These are phyloP conservation scores for Pseudoneurospora amorphoporcata DNA, from an alignment of 495 filamentous ascomycete species.

Conservation along the genomic window DNA sequence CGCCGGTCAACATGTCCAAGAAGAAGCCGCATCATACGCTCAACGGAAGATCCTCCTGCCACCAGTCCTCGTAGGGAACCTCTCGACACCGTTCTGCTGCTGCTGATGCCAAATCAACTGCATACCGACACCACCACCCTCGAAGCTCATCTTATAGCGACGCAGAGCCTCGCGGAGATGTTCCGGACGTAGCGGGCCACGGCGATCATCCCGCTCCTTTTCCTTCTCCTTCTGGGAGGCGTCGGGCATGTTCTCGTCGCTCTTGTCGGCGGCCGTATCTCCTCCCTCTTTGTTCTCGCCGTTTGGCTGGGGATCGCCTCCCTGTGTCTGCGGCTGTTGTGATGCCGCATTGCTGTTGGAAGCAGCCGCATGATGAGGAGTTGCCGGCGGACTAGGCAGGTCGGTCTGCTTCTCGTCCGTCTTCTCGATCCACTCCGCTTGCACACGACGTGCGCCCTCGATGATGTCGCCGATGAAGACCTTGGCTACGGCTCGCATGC, in stretches of 20 bases:
- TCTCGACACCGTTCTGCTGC: constrained; percentile 49
- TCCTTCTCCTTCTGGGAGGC: constrained; percentile 13
- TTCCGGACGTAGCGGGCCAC: constrained; percentile 66
- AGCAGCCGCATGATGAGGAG: neutral
- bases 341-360: neutral
- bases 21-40: neutral
- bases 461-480: constrained; percentile 76
- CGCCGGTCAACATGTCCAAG: neutral
- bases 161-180: constrained; percentile 73
- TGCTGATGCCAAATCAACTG: constrained; percentile 56
- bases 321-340: neutral
- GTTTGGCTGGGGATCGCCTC: neutral
- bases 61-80: constrained; percentile 49
- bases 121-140: constrained; percentile 63
- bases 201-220: constrained; percentile 24
- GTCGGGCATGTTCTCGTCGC: neutral
- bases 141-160: constrained; percentile 58
- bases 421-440: constrained; percentile 62
- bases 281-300: neutral
- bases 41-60: constrained; percentile 57
- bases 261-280: neutral
- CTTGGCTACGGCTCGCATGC: constrained; percentile 73
- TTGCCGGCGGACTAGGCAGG: constrained; percentile 22
- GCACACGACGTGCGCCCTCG: constrained; percentile 67
- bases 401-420: constrained; percentile 39